A percentile compares a stretch with the other conserved stretches of the same genome.
phyloP scores from a whole-genome alignment of 1,139 yeast species.

The Candida smagusa region DNA sequence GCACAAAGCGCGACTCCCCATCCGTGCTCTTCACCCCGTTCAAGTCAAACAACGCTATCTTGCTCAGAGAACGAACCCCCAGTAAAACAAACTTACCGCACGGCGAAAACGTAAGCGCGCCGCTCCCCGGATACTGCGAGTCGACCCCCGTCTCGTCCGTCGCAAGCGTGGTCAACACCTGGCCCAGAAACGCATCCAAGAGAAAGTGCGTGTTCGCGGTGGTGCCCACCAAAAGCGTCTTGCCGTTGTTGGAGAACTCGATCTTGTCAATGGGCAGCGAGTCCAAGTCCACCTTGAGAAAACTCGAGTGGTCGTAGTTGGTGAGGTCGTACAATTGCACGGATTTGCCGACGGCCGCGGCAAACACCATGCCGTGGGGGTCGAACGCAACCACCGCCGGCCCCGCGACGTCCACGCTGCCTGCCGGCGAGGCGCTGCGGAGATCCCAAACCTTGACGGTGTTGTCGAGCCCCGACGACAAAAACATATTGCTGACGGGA shows the following conservation, averaged over 20 bases:
- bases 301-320: slow-evolving; percentile 53
- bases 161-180: slow-evolving; percentile 47
- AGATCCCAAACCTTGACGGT: slow-evolving; percentile 88
- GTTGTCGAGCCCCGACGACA: slow-evolving; percentile 72
- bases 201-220: slow-evolving; percentile 52
- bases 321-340: slow-evolving; percentile 61
- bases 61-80: slow-evolving; percentile 46
- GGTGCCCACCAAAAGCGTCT: slow-evolving; percentile 65
- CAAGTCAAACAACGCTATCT: slow-evolving; percentile 63
- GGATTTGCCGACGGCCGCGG: slow-evolving; percentile 52
- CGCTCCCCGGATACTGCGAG: slow-evolving; percentile 50
- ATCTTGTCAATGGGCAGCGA: slow-evolving; percentile 56
- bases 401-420: slow-evolving; percentile 56
- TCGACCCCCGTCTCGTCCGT: slow-evolving; percentile 23
- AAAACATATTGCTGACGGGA: slow-evolving; percentile 65
- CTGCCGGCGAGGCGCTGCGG: slow-evolving; percentile 58
- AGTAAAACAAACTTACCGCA: slow-evolving; percentile 74
- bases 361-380: slow-evolving; percentile 80
- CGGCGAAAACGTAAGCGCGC: slow-evolving; percentile 71
- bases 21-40: slow-evolving; percentile 31
- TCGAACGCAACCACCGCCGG: slow-evolving; percentile 66
- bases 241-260: slow-evolving; percentile 84
- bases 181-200: slow-evolving; percentile 72
- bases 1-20: slow-evolving; percentile 17
- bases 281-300: slow-evolving; percentile 38